Evolutionary conservation across 257 asterid genomes (phyloP), one percentile per base, ranked within the genome.

Genomic region (Capsicum chinense): DNA sequence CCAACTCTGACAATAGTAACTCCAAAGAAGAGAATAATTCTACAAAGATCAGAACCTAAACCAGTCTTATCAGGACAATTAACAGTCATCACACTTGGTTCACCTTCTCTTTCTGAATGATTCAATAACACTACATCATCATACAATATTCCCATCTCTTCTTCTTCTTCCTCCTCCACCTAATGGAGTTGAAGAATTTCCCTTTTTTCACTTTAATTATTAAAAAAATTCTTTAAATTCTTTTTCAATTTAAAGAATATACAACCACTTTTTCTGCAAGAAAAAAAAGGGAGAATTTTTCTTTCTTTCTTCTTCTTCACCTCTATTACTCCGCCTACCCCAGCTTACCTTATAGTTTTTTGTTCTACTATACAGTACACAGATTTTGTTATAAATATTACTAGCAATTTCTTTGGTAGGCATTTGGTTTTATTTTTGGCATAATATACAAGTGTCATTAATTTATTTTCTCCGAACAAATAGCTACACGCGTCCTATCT

Each of bases 51-150:
- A 82, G 91, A 93, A 1, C 98, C 98, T 86, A 95, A 79, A 3
- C 99, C 98, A 88, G 97, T 95, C 87, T 94, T 95, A 86, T 94
- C 99, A 0, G 98, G 98, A 35, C 99, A 95, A 84, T 92, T 95
- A 1, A 93, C 97, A 17, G 98, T 95, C 26, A 95, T 93, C 14
- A 92, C 96, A 87, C 89, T 91, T 7, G 98, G 94, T 17, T 95
- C 95, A 12, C 91, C 97, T 88, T 88, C 93, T 74, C 84, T 87
- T 88, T 94, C 98, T 0, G 98, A 83, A 35, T 86, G 94, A 39
- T 90, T 90, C 44, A 95, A 85, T 56, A 93, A 78, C 76, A 95
- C 99, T 5, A 92, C 89, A 88, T 95, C 98, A 83, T 95, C 98
- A 80, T 90, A 87, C 88, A 92, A 83, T 52, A 91, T 73, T 79